Evolutionary conservation across 1,284 basidiomycete species (phyloP), one percentile per base, ranked within the genome.

Genomic region (Irpex sp.): DNA sequence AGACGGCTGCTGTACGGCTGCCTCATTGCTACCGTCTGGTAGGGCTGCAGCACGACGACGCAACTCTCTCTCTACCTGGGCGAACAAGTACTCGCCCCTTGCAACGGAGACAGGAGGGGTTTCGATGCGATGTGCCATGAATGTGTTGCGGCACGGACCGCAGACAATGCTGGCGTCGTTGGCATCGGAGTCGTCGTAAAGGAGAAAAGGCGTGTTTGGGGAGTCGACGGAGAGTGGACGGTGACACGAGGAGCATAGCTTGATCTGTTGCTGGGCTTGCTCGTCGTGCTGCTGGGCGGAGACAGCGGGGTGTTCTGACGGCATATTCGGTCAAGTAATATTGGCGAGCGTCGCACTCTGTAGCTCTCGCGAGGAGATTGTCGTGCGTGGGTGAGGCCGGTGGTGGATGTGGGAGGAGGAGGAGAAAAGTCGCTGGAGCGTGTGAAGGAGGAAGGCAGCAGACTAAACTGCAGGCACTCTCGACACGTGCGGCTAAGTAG

Each of bases 171-270:
- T 68, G 54, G 70, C 69, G 63, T 79, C 77, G 62, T 71, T 71
- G 47, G 70, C 59, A 60, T 74, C 71, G 58, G 68, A 62, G 57
- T 63, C 58, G 64, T 70, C 65, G 63, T 73, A 68, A 53, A 74
- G 69, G 60, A 76, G 67, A 66, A 69, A 68, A 50, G 71, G 63
- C 60, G 60, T 55, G 19, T 56, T 68, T 65, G 71, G 67, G 39
- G 67, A 65, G 68, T 78, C 77, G 62, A 67, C 57, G 46, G 76
- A 69, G 53, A 78, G 72, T 33, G 75, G 75, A 63, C 67, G 71
- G 59, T 72, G 72, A 65, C 77, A 78, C 57, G 72, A 69, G 49
- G 74, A 71, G 63, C 77, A 78, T 58, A 74, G 67, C 68, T 78
- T 78, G 63, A 76, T 68, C 64, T 77, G 76, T 7, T 68, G 56